Percentiles rank a stretch among this genome's conserved stretches.
Evolutionary conservation across 83 land plant genomes (phyloP).

Genomic region (Thuja plicata): DNA sequence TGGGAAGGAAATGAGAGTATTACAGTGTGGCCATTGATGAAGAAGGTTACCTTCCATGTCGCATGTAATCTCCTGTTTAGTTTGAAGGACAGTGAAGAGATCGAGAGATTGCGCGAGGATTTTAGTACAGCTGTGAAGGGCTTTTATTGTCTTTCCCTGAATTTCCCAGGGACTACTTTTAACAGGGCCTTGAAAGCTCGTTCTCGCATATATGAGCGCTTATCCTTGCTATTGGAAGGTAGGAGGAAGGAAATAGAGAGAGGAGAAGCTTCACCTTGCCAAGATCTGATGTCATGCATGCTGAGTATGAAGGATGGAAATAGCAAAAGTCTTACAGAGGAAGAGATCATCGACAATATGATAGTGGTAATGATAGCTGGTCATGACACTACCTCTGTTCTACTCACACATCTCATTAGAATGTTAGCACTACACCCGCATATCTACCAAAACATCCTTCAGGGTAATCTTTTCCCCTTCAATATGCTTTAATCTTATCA

Average conservation of each 20-base stretch:
- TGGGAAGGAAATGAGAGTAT: too few relatives aligned
- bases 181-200: constrained; percentile 26
- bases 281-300: constrained; percentile 44
- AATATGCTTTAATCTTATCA: neutral
- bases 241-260: constrained; percentile 16
- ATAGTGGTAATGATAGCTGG: constrained; percentile 36
- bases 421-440: constrained; percentile 21
- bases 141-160: constrained; percentile 25
- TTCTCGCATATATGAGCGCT: constrained; percentile 3
- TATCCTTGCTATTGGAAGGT: constrained; percentile 14
- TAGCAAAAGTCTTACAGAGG: constrained; percentile 10
- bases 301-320: constrained; percentile 22
- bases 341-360: constrained; percentile 31
- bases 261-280: constrained; percentile 5
- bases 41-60: too few relatives aligned
- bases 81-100: constrained; percentile 15
- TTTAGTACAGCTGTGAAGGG: constrained; percentile 32
- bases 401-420: constrained; percentile 23
- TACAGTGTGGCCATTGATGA: too few relatives aligned
- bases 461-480: constrained; percentile 16
- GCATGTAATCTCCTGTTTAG: constrained; percentile 29
- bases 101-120: constrained; percentile 8
- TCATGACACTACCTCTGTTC: constrained; percentile 35
- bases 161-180: constrained; percentile 43
- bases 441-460: constrained; percentile 22